Base-by-base conservation (phyloP, 139 green algal genomes). In the Desmodesmus armatus region DNA sequence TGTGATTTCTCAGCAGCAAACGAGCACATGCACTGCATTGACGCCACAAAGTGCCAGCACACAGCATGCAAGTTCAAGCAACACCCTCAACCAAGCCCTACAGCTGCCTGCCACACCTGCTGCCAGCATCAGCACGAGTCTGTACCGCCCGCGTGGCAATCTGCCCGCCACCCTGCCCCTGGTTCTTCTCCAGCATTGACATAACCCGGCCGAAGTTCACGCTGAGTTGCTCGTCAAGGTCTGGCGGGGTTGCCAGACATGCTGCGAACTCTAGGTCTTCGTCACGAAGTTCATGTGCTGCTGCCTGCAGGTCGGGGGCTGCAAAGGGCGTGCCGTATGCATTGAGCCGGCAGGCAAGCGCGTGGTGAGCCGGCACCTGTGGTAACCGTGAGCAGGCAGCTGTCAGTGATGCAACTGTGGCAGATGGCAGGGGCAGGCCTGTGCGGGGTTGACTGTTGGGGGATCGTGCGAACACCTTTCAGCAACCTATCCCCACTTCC, bases 311-410 rank as follows among this genome's bases (percentile, higher is more conserved):
- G 27, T 84, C 62, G 35, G 78, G 78, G 5, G 78, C 78, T 15
- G 58, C 78, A 63, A 84, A 84, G 25, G 78, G 78, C 21, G 78
- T 84, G 40, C 78, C 78, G 29, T 84, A 84, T 27, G 78, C 78
- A 43, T 84, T 40, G 15, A 84, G 27, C n/a, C 40, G 37, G 43
- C 78, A 84, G 43, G n/a, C 31, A 5, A 84, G 60, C 7, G 78
- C 53, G 44, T 84, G 78, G 62, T 84, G 78, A 17, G 62, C 78
- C 13, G 78, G 78, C 31, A 84, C 78, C 78, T 84, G 62, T n/a
- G n/a, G 31, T 5, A 44, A 27, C 7, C 7, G 47, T 7, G 13
- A 35, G 58, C 21, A n/a, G 58, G 58, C 3, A 67, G 58, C 0
- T 1, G 23, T 67, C 58, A 62, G 17, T 27, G 51, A 62, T 62